A percentile compares a stretch with the other conserved stretches of the same genome.
These are phyloP conservation scores for Fusarium musae DNA, from an alignment of 2,329 filamentous ascomycete genomes.

Conservation along the genomic window DNA sequence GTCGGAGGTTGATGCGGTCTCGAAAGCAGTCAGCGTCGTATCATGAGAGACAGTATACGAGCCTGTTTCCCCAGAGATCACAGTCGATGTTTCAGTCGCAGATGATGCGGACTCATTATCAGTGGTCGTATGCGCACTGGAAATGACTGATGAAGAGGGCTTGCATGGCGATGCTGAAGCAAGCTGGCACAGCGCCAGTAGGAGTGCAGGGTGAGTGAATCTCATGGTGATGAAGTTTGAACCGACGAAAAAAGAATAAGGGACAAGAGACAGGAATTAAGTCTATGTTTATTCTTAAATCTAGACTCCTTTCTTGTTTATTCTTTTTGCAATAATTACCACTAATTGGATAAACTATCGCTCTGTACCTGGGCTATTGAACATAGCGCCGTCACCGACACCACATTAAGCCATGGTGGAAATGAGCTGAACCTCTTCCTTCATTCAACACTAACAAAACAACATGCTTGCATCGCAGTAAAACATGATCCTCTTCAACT, in stretches of 20 bases:
- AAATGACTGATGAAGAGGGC: not conserved
- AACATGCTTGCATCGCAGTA: not conserved
- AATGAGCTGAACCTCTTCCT: not conserved
- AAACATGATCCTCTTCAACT: conserved; percentile 47
- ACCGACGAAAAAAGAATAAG: rapidly evolving
- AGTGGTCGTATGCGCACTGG: rapidly evolving
- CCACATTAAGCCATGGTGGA: not conserved
- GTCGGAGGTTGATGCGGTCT: not conserved
- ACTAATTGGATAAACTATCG: not conserved
- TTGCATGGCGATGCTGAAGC: not conserved
- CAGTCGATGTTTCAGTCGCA: too few species aligned
- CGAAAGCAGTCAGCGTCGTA: not conserved
- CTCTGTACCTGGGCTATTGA: not conserved
- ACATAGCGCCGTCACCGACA: rapidly evolving
- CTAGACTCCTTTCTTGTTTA: not conserved
- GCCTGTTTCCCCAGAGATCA: not conserved
- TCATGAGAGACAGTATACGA: not conserved
- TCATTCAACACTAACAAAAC: not conserved
- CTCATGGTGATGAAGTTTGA: not conserved
- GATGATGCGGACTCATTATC: not conserved
- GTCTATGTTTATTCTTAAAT: not conserved
- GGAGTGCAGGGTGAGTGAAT: not conserved
- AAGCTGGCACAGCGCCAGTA: not conserved
- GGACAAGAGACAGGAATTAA: not conserved
- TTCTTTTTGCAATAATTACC: not conserved